A percentile compares a stretch with the other conserved stretches of the same genome.
phyloP scores from a whole-genome alignment of 495 filamentous ascomycete species.

The Hyphodiscus hymeniophilus region DNA sequence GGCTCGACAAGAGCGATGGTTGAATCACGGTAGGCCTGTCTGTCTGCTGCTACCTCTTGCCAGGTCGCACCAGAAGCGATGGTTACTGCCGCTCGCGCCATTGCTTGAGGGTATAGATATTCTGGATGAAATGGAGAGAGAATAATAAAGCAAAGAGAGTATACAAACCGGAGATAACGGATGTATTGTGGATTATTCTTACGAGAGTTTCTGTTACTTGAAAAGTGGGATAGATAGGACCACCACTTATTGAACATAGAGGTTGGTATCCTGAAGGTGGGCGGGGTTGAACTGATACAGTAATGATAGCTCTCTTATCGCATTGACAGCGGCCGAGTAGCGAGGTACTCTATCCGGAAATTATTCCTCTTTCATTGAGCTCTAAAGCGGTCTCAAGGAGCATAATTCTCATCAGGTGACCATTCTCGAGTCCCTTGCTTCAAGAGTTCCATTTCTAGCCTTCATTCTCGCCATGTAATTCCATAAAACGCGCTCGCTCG shows the following conservation, averaged over 20 bases:
- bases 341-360: no score
- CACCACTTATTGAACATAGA: no score
- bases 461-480: neutral
- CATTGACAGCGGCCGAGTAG: no score
- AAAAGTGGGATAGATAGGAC: no score
- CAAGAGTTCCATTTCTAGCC: neutral
- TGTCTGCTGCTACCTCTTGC: conserved; percentile 37
- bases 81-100: conserved; percentile 26
- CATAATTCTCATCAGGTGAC: no score
- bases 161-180: neutral
- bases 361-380: no score
- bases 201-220: no score
- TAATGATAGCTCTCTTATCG: no score
- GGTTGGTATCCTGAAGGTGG: no score
- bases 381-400: no score
- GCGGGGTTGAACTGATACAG: no score
- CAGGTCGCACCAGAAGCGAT: conserved; percentile 32
- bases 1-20: conserved; percentile 34
- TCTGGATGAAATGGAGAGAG: neutral
- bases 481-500: neutral
- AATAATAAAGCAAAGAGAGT: neutral
- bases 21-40: conserved; percentile 35
- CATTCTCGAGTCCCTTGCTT: no score
- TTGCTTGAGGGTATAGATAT: neutral
- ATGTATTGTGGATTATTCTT: neutral